Base-by-base conservation (phyloP, 75 land plant species). In the Selaginella moellendorffii region DNA sequence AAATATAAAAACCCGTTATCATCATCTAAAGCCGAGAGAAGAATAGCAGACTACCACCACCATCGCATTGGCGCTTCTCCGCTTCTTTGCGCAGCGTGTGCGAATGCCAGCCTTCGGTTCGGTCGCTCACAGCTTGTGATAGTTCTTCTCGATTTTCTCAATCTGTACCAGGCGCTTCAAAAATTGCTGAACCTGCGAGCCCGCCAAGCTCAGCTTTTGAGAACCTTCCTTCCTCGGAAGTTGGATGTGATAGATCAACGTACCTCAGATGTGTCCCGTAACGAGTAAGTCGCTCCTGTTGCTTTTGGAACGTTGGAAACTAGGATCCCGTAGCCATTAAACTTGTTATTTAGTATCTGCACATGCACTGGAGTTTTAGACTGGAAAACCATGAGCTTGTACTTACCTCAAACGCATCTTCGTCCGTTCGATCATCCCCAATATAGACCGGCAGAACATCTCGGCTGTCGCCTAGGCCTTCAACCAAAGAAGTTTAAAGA, bases 251-350 rank as follows among this genome's bases (percentile, higher is more conserved):
- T n/a, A n/a, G n/a, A n/a, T n/a, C n/a, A 5, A 36, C 46, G 14
- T 14, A 82, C 95, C 95, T 88, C 89, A 1, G 85, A 65, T 23
- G 95, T 77, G 51, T 82, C 83, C 63, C 79, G 78, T 0, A 88
- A 74, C 9, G 67, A 62, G 52, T 61, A 61, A 2, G 67, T 28
- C 1, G 71, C 71, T 61, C 30, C 28, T 0, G 71, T 69, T 9
- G 30, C 65, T 31, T 69, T 69, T 24, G 65, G 28, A n/a, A 31
- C 19, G 2, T 20, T 23, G 0, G 71, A 61, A 5, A 69, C 71
- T 2, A 69, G 67, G 30, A 69, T 69, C 12, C 53, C 28, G 10
- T 53, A 62, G 12, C 71, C 71, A 27, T 61, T 19, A 23, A 74
- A 82, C 2, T 74, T 61, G 20, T 78, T 69, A 22, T 82, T 70